A percentile compares a stretch with the other conserved stretches of the same genome.
phyloP scores from a whole-genome alignment of 2,329 filamentous ascomycete genomes.

The Talaromyces sp. region DNA sequence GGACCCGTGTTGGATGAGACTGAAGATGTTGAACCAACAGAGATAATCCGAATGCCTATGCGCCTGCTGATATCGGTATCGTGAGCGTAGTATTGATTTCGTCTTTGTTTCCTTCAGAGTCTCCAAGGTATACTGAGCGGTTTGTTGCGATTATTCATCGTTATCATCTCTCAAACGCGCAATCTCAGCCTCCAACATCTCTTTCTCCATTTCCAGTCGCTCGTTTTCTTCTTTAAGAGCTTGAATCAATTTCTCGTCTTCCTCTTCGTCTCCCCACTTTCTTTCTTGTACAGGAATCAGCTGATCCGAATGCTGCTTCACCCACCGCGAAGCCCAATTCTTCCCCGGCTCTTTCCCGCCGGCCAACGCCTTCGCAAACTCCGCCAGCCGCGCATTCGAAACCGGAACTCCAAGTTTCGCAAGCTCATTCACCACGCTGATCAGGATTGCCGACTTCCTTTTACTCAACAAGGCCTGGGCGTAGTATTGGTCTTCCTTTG shows the following conservation, averaged over 20 bases:
- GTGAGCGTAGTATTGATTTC: not conserved
- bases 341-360: not conserved
- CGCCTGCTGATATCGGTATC: not conserved
- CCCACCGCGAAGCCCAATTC: constrained; percentile 2
- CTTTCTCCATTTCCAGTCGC: not conserved
- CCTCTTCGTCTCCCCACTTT: not conserved
- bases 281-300: not conserved
- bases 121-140: not conserved
- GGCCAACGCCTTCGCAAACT: not conserved
- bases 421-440: not conserved
- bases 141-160: not conserved
- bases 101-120: not conserved
- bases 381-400: not conserved
- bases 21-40: not conserved
- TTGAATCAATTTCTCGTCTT: not conserved
- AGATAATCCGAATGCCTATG: not conserved
- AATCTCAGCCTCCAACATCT: not conserved
- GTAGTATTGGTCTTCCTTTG: constrained; percentile 1
- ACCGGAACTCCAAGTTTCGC: not conserved
- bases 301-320: not conserved
- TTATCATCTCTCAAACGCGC: not conserved
- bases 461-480: not conserved
- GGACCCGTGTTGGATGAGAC: no score
- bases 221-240: not conserved
- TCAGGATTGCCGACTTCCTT: not conserved